Evolutionary conservation across 1,139 yeast species (phyloP).

Genomic region (Debaryomycetaceae sp.): DNA sequence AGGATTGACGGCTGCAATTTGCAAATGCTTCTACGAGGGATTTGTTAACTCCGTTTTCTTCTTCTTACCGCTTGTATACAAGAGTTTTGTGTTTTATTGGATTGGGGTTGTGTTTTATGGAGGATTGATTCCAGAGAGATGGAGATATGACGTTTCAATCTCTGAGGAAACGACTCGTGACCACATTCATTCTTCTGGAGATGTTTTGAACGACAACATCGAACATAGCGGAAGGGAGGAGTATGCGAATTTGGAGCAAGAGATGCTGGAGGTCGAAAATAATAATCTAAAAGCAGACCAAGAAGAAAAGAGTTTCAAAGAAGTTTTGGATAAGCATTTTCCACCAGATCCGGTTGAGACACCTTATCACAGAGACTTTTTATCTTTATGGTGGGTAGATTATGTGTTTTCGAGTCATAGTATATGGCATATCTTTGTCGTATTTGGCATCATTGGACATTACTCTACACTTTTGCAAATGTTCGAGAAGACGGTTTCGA

Average conservation of each 20-base stretch:
- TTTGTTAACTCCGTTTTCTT: constrained; percentile 45
- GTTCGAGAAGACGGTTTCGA: constrained; percentile 34
- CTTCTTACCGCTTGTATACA: constrained; percentile 58
- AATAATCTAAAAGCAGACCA: constrained; percentile 3
- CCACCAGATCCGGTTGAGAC: constrained; percentile 47
- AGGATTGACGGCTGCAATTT: constrained; percentile 65
- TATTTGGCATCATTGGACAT: constrained; percentile 84
- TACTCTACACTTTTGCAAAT: constrained; percentile 72
- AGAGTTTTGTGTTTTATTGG: constrained; percentile 70
- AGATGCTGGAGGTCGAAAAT: constrained; percentile 18
- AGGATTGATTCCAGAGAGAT: constrained; percentile 83
- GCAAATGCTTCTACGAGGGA: constrained; percentile 58
- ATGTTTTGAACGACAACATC: constrained; percentile 33
- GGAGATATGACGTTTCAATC: constrained; percentile 64
- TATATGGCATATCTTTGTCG: constrained; percentile 90
- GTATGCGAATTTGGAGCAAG: constrained; percentile 38
- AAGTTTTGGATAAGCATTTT: constrained; percentile 50
- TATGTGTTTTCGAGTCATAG: constrained; percentile 77
- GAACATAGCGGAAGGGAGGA: constrained; percentile 46
- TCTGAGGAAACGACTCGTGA: constrained; percentile 32
- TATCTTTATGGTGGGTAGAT: constrained; percentile 83
- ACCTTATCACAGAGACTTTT: constrained; percentile 44
- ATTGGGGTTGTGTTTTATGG: constrained; percentile 88
- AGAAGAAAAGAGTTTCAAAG: constrained; percentile 25
- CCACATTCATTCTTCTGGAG: constrained; percentile 29